Percentiles rank a stretch among this genome's conserved stretches.
phyloP scores from a whole-genome alignment of 345 rosid species.

The Melaleuca quinquenervia region DNA sequence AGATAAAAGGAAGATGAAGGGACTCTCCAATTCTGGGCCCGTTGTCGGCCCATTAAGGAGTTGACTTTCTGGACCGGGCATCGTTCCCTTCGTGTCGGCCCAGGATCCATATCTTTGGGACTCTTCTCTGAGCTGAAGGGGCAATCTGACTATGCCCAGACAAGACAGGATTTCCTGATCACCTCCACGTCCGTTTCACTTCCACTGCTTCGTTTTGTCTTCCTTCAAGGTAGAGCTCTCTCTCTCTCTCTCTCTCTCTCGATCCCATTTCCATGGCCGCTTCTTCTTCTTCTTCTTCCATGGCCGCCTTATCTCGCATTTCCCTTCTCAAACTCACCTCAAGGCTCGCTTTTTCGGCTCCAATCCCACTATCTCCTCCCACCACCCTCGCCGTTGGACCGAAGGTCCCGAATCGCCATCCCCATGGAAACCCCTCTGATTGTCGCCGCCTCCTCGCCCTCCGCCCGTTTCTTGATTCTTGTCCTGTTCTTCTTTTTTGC shows the following conservation, averaged over 20 bases:
- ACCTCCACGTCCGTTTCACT: background rate
- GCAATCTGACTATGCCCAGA: background rate
- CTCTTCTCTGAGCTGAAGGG: background rate
- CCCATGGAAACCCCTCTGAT: background rate
- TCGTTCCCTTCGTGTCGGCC: background rate
- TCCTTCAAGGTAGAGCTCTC: background rate
- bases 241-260: background rate
- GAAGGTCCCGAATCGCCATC: background rate
- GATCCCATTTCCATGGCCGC: background rate
- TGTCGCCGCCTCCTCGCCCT: background rate
- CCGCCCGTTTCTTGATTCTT: background rate
- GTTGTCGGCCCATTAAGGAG: background rate
- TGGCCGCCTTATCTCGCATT: background rate
- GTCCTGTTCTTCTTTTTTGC: constrained; percentile 8
- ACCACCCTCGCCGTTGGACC: background rate
- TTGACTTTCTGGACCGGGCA: background rate
- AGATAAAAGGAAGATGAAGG: too few relatives aligned
- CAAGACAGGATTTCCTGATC: background rate
- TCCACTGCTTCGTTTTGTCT: background rate
- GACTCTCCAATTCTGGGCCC: background rate
- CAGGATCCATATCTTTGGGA: background rate
- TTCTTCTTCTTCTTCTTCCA: background rate
- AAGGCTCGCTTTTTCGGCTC: background rate
- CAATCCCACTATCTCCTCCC: background rate
- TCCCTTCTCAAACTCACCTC: background rate